A percentile compares a stretch with the other conserved stretches of the same genome.
These are phyloP conservation scores for Lactarius sp. DNA, from an alignment of 768 basidiomycete genomes.

Conservation along the genomic window DNA sequence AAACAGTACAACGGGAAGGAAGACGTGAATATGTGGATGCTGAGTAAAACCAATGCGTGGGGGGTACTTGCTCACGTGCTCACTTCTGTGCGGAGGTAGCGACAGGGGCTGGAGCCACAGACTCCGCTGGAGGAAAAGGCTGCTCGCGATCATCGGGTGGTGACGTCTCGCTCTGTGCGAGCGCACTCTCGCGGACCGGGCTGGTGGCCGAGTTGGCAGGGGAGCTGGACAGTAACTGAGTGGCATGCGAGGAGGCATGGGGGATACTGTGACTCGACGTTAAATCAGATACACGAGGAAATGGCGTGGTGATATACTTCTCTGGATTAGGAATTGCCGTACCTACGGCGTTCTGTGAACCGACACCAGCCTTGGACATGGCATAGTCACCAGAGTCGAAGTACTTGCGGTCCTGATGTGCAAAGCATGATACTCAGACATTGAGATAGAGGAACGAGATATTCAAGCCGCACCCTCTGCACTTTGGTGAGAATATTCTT, in stretches of 20 bases:
- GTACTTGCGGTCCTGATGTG: conserved; percentile 87
- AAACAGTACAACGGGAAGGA: conserved; percentile 11
- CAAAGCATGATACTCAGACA: conserved; percentile 19
- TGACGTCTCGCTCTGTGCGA: conserved; percentile 15
- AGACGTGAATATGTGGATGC: background rate
- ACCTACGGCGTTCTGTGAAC: conserved; percentile 84
- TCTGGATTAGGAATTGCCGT: conserved; percentile 98
- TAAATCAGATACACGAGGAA: conserved; percentile 20
- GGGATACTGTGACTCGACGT: conserved; percentile 60
- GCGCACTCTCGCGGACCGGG: conserved; percentile 24
- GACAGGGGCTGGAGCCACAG: conserved; percentile 10
- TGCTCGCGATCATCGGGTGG: conserved; percentile 12
- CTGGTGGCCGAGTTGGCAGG: conserved; percentile 22
- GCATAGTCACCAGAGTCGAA: conserved; percentile 99
- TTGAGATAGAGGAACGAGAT: conserved; percentile 16
- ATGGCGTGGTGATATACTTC: conserved; percentile 53
- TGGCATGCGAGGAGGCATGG: conserved; percentile 66
- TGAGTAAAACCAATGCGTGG: conserved; percentile 4
- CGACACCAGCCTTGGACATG: conserved; percentile 88
- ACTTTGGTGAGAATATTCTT: conserved; percentile 93
- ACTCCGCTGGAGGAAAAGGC: conserved; percentile 6
- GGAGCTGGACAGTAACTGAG: conserved; percentile 30
- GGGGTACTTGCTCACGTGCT: conserved; percentile 12
- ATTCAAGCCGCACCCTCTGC: conserved; percentile 67
- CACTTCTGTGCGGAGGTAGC: conserved; percentile 14